phyloP scores from a whole-genome alignment of 2,329 filamentous ascomycete genomes.

The Cercospora citrullina region DNA sequence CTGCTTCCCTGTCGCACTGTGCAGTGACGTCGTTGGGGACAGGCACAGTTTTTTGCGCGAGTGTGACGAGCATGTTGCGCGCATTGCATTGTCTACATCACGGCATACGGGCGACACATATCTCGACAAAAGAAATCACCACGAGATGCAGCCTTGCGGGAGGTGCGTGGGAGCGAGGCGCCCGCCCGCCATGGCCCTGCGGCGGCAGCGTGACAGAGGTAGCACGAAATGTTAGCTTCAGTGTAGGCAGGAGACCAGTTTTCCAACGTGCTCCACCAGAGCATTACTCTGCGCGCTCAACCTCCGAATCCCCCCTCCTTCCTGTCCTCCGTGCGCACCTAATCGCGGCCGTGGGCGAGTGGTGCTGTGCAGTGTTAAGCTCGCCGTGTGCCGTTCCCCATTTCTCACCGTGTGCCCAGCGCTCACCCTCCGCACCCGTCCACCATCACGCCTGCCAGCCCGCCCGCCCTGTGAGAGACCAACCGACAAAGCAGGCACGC shows the following conservation, averaged over 20 bases:
- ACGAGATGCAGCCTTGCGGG: background rate
- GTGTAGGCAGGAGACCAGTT: constrained; percentile 8
- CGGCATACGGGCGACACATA: background rate
- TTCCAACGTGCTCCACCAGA: constrained; percentile 9
- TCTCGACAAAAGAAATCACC: background rate
- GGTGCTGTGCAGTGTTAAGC: constrained; percentile 3
- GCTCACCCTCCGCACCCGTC: background rate
- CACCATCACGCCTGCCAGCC: background rate
- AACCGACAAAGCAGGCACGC: background rate
- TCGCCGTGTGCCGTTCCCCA: background rate
- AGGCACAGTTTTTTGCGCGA: background rate
- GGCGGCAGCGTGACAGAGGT: constrained; percentile 2
- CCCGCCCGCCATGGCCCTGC: background rate
- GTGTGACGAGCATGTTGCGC: background rate
- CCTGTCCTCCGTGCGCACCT: background rate
- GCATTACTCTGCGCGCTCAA: background rate
- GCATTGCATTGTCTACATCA: background rate
- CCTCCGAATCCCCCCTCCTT: background rate
- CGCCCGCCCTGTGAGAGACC: background rate
- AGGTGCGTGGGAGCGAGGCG: background rate
- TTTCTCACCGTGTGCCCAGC: background rate
- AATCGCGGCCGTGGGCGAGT: background rate
- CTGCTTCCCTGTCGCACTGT: background rate
- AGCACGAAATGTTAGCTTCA: constrained; percentile 14
- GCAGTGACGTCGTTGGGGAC: constrained; percentile 5